Base-by-base conservation (phyloP, 345 rosid species). In the Arabidopsis thaliana region DNA sequence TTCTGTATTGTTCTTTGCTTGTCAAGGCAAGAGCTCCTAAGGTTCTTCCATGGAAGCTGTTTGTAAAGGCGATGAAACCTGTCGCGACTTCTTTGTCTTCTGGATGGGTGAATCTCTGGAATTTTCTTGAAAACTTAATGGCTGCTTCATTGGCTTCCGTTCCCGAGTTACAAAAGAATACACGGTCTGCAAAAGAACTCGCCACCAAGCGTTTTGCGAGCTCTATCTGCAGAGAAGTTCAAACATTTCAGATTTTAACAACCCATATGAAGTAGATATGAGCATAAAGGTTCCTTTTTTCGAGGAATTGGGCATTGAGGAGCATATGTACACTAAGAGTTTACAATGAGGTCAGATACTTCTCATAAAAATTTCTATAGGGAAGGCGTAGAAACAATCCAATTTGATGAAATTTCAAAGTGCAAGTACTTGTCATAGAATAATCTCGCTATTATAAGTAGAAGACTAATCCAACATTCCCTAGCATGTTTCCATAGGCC, bases 61-160 rank as follows among this genome's bases (percentile, higher is more conserved):
- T 92, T 0, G 85, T 76, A 30, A 90, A 95, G 0, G 97, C 80
- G n/a, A 95, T 74, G 74, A 95, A 95, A 36, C 83, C 89, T 1
- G 86, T 84, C 1, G 89, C 85, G 7, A 87, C 89, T 46, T 84
- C 79, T 13, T 84, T 74, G 30, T 69, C 83, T 63, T 80, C 81
- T 2, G 97, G 96, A 42, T 86, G 65, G 12, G 79, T 67, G 71
- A 79, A 78, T 72, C 96, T 85, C 82, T 95, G 97, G 44, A 86
- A 92, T 76, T 95, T 95, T 75, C 97, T 82, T 2, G 97, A 85
- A 71, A 95, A 95, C 81, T 95, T 95, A 52, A 95, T 90, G 12
- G 99, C 97, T 22, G 97, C 97, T 82, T 95, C 97, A 75, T 95
- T 95, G 65, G 99, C 96, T 83, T 95, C 99, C 0, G 97, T 85